Evolutionary conservation across 2,329 filamentous ascomycete genomes (phyloP).

Genomic region (Aspergillus nomiae): DNA sequence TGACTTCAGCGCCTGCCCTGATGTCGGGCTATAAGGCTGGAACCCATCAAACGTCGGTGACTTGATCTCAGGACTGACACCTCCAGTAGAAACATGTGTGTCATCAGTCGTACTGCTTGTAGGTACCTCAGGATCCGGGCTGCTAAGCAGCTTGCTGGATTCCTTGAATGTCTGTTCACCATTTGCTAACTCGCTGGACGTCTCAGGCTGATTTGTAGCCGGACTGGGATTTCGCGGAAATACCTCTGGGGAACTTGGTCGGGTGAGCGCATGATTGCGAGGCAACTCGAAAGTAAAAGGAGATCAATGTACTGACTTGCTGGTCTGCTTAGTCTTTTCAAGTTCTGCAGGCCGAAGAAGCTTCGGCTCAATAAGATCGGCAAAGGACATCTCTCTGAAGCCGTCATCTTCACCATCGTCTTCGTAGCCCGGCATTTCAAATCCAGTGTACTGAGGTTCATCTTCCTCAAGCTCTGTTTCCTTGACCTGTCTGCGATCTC

Average conservation of each 20-base stretch:
- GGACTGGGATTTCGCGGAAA: constrained; percentile 24
- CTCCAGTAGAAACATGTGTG: neutral
- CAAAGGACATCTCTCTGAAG: constrained; percentile 60
- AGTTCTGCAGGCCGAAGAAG: constrained; percentile 55
- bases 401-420: constrained; percentile 61
- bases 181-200: neutral
- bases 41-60: constrained; percentile 27
- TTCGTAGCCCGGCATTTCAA: constrained; percentile 70
- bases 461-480: constrained; percentile 58
- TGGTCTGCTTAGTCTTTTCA: constrained; percentile 34
- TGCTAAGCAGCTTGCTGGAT: neutral
- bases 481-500: constrained; percentile 59
- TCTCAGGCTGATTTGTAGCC: constrained; percentile 5
- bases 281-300: constrained; percentile 21
- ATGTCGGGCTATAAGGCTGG: constrained; percentile 5
- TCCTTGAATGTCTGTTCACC: constrained; percentile 3
- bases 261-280: constrained; percentile 31
- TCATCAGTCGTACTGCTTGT: neutral
- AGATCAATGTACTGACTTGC: constrained; percentile 42
- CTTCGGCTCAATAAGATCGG: constrained; percentile 68
- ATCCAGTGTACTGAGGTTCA: constrained; percentile 74
- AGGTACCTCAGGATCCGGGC: neutral
- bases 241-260: constrained; percentile 30
- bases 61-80: constrained; percentile 15
- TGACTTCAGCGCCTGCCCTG: neutral